Conservation (phyloP, 345 rosid species). For the Eucalyptus polybractea region DNA sequence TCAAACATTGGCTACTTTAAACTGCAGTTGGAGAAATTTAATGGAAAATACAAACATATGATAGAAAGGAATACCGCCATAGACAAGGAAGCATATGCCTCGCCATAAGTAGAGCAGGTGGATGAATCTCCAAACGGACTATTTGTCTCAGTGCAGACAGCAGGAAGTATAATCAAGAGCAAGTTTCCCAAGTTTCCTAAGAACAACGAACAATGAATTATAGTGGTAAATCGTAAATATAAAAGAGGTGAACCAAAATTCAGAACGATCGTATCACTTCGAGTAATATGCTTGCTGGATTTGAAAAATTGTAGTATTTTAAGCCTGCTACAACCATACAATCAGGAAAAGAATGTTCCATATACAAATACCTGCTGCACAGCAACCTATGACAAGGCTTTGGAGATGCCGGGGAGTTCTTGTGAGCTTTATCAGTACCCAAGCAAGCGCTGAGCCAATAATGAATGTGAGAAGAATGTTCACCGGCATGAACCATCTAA, state of each 20-base stretch:
- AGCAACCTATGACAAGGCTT: conserved; percentile 13
- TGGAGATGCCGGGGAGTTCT: conserved; percentile 3
- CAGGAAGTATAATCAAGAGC: conserved; percentile 4
- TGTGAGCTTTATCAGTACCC: conserved; percentile 4
- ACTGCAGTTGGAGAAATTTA: not conserved
- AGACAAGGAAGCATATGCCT: conserved; percentile 10
- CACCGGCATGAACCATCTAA: conserved; percentile 19
- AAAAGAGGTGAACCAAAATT: not conserved
- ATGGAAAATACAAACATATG: not conserved
- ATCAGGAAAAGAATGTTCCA: not conserved
- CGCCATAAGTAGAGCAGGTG: not conserved
- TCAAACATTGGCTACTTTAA: not conserved
- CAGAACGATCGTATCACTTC: not conserved
- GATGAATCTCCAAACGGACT: conserved; percentile 9
- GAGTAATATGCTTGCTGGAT: not conserved
- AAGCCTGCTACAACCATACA: not conserved
- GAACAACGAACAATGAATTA: not conserved
- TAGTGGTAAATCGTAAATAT: not conserved
- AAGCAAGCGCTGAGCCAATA: conserved; percentile 7
- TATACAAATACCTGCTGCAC: conserved; percentile 5
- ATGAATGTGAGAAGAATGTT: conserved; percentile 5
- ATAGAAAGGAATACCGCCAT: conserved; percentile 2
- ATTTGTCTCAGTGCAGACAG: not conserved
- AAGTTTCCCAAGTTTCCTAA: conserved; percentile 10
- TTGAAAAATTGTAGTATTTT: not conserved